Base-by-base conservation (phyloP, 2,329 filamentous ascomycete genomes). In the Pseudogymnoascus sp. region DNA sequence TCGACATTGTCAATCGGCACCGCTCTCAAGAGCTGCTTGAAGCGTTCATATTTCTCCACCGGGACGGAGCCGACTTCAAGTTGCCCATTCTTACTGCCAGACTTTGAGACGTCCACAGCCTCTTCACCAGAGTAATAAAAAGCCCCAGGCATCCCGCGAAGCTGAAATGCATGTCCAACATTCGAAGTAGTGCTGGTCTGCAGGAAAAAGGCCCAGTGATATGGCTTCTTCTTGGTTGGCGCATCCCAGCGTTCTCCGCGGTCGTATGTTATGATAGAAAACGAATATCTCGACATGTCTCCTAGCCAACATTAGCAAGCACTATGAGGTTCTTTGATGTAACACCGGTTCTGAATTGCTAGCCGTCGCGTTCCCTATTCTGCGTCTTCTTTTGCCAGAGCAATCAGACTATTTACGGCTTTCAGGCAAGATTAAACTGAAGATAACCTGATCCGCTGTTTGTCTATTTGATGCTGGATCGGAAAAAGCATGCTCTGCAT, bases 201-300 rank as follows among this genome's bases (percentile, higher is more conserved):
- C 18, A 63, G 7, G 50, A 60, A 63, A 31, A 60, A 63, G n/a
- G 53, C 18, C 62, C 53, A 63, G 35, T 63, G 62, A 31, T 63
- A 63, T 18, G 61, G 44, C 44, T 62, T 62, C n/a, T 56, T 59
- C 18, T 62, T 62, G 10, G 25, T 38, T 25, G 61, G 40, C 4
- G 14, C 44, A 37, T 56, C 40, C 40, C 44, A 62, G 5, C 23
- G 21, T 25, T 35, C 44, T 10, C 61, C 61, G 23, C 61, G 61
- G 40, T 62, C 44, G 44, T 59, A 62, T 5, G 31, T 62, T 25
- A 62, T 16, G 11, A 62, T 25, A 25, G 21, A 60, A 40, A 60
- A 40, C 16, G 16, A 25, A 25, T 25, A n/a, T n/a, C n/a, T n/a
- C n/a, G n/a, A n/a, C n/a, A n/a, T n/a, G n/a, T n/a, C n/a, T n/a